Conservation (phyloP, 805 yeast species). For the Jamesozyma piceae region DNA sequence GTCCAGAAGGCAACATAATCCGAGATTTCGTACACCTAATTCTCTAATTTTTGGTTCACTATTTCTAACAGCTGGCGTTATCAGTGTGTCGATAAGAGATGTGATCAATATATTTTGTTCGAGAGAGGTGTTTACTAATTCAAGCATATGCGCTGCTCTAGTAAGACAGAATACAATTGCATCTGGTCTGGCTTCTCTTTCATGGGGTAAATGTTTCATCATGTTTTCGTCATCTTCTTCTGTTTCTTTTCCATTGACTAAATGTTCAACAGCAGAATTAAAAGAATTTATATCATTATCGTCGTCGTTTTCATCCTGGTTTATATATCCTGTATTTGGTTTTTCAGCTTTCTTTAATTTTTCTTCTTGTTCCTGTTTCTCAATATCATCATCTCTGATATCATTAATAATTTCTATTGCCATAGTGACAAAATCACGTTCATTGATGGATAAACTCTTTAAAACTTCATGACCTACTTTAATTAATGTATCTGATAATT, state of each 20-base stretch:
- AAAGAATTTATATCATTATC: not conserved
- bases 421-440: constrained; percentile 76
- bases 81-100: constrained; percentile 64
- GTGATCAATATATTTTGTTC: constrained; percentile 55
- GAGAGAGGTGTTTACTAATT: constrained; percentile 54
- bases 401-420: constrained; percentile 80
- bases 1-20: constrained; percentile 70
- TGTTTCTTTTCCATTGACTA: constrained; percentile 26
- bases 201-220: constrained; percentile 22
- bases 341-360: constrained; percentile 10
- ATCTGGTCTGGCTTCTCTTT: constrained; percentile 32
- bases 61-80: constrained; percentile 67
- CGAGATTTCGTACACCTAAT: constrained; percentile 66
- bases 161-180: constrained; percentile 54
- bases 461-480: constrained; percentile 55
- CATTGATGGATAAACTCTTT: constrained; percentile 62
- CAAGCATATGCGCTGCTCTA: constrained; percentile 61
- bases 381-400: constrained; percentile 56
- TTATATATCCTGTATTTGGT: constrained; percentile 18
- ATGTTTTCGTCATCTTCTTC: constrained; percentile 1
- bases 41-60: constrained; percentile 45
- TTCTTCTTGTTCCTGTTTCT: constrained; percentile 29
- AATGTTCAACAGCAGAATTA: constrained; percentile 31
- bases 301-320: constrained; percentile 19
- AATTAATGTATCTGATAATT: constrained; percentile 44